These are phyloP conservation scores for Saccharomyces hybrid DNA, from an alignment of 1,139 yeast species.

Conservation along the genomic window DNA sequence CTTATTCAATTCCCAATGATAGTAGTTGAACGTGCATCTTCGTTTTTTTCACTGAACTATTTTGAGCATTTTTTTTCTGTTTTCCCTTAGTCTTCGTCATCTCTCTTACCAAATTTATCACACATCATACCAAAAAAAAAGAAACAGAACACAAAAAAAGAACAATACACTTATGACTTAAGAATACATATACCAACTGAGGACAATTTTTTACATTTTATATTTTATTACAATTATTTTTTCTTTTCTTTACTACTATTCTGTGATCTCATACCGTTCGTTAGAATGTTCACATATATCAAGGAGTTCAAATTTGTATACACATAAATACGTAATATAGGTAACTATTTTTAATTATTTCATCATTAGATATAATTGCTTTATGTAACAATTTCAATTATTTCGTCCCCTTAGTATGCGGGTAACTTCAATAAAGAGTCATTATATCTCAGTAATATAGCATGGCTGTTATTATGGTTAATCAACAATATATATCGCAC, in stretches of 20 bases:
- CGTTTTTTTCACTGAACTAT: not conserved
- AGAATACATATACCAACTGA: not conserved
- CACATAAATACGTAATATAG: not conserved
- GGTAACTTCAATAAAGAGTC: not conserved
- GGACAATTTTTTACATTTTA: not conserved
- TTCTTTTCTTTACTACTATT: not conserved
- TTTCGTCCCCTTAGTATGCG: not conserved
- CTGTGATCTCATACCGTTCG: not conserved
- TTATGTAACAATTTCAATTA: not conserved
- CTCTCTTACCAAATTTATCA: not conserved
- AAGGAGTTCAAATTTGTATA: not conserved
- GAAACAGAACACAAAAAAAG: constrained; percentile 3
- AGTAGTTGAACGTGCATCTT: not conserved
- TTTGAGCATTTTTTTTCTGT: not conserved
- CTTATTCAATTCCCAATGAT: not conserved
- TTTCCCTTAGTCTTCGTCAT: not conserved
- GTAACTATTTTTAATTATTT: not conserved
- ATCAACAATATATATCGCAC: not conserved
- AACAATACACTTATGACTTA: not conserved
- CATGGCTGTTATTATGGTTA: not conserved
- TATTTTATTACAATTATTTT: not conserved
- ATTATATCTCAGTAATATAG: not conserved
- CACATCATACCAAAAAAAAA: constrained; percentile 5
- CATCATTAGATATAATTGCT: not conserved
- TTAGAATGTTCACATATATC: not conserved